These are phyloP conservation scores for Starmerella bombicola DNA, from an alignment of 805 yeast species.

Conservation along the genomic window DNA sequence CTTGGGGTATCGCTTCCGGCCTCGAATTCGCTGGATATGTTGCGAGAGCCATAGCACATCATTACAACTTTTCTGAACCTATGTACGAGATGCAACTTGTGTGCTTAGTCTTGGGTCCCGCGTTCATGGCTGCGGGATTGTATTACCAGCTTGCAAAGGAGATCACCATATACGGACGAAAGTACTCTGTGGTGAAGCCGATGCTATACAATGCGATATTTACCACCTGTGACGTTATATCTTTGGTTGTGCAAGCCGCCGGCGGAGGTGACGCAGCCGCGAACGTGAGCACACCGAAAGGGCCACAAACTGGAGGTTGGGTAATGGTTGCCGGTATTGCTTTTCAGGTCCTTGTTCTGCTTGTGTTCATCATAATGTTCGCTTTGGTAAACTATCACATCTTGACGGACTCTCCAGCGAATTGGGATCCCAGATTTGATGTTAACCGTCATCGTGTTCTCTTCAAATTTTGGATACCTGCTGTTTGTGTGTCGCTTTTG, in stretches of 20 bases:
- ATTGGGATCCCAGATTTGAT: constrained; percentile 18
- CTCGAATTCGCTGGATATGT: constrained; percentile 59
- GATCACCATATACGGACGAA: constrained; percentile 46
- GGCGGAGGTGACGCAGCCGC: constrained; percentile 59
- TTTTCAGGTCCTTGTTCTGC: constrained; percentile 61
- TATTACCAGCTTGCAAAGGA: constrained; percentile 60
- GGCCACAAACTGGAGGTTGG: constrained; percentile 40
- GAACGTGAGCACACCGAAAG: constrained; percentile 34
- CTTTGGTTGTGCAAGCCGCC: constrained; percentile 54
- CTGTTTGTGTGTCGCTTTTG: constrained; percentile 32
- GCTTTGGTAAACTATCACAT: constrained; percentile 30
- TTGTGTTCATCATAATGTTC: constrained; percentile 43
- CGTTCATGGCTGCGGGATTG: constrained; percentile 72
- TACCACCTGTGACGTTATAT: constrained; percentile 49
- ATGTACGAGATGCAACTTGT: constrained; percentile 53
- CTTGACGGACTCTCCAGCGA: constrained; percentile 1
- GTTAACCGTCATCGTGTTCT: constrained; percentile 16
- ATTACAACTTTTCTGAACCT: constrained; percentile 28
- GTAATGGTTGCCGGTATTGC: constrained; percentile 70
- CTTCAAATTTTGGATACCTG: constrained; percentile 23
- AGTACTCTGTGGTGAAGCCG: constrained; percentile 42
- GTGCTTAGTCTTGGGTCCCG: constrained; percentile 66
- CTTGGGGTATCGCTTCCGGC: constrained; percentile 43
- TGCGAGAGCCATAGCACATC: constrained; percentile 41
- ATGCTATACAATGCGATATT: constrained; percentile 52